Percentiles rank a stretch among this genome's conserved stretches.
Conservation (phyloP, 2,329 filamentous ascomycete species). For the Botrytis pseudocinerea region DNA sequence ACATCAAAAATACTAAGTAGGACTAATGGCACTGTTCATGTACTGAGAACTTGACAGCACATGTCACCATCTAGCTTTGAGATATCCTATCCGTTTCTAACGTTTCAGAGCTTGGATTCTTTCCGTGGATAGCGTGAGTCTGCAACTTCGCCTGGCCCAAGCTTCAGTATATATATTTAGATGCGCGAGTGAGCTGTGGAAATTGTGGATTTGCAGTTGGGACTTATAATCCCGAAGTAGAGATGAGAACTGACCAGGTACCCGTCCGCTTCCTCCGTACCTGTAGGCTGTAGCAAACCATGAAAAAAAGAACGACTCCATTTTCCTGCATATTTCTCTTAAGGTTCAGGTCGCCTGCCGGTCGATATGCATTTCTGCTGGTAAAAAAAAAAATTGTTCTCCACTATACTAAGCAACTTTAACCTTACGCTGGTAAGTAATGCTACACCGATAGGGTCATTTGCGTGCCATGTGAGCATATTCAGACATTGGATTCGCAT, state of each 20-base stretch:
- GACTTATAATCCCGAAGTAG: not conserved
- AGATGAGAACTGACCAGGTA: not conserved
- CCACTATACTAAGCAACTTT: not conserved
- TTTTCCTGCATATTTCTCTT: not conserved
- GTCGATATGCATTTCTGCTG: not conserved
- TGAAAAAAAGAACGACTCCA: not conserved
- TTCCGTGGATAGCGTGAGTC: not conserved
- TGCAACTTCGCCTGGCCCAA: not conserved
- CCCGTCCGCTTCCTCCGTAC: not conserved
- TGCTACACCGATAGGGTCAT: constrained; percentile 8
- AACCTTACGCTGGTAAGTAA: constrained; percentile 10
- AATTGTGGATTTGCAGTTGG: not conserved
- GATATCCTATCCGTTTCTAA: not conserved
- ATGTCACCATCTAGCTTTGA: not conserved
- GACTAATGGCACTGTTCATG: not conserved
- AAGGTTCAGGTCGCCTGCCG: not conserved
- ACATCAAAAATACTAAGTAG: not conserved
- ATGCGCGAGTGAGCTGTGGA: not conserved
- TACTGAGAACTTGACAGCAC: not conserved
- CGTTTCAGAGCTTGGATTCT: not conserved
- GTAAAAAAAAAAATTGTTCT: not conserved
- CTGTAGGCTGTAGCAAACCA: not conserved
- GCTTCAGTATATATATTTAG: not conserved
- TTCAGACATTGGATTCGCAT: constrained; percentile 7
- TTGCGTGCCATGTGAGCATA: constrained; percentile 12